phyloP scores from a whole-genome alignment of 306 rosid genomes.

The Glycine soja region DNA sequence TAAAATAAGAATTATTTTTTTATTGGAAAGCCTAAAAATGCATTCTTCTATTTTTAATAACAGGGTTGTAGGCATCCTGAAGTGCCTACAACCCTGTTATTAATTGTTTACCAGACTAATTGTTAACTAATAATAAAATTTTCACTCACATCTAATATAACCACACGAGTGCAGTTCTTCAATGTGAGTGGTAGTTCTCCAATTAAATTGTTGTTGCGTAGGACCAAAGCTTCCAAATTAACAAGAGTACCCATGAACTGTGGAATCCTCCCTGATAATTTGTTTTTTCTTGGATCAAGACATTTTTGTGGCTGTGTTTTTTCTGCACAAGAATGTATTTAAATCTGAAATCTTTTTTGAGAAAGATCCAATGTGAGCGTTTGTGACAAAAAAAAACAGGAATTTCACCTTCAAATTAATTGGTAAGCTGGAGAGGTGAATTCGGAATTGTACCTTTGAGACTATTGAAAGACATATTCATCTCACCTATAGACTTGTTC shows the following conservation, averaged over 20 bases:
- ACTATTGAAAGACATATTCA: slow-evolving; percentile 37
- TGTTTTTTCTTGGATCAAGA: not conserved
- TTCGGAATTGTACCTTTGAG: slow-evolving; percentile 25
- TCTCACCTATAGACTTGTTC: rapidly evolving
- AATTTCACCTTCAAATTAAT: not conserved
- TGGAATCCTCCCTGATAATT: not conserved
- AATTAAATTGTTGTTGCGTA: not conserved
- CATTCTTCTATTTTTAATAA: too few relatives aligned
- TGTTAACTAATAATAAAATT: too few relatives aligned
- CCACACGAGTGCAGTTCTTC: not conserved
- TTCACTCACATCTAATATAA: not conserved
- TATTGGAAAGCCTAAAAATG: too few relatives aligned
- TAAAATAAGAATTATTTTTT: too few relatives aligned
- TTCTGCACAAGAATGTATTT: not conserved
- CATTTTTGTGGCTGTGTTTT: rapidly evolving
- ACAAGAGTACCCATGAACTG: not conserved
- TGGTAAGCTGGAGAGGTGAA: not conserved
- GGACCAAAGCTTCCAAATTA: not conserved
- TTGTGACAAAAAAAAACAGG: not conserved
- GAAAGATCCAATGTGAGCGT: not conserved
- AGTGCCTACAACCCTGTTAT: too few relatives aligned
- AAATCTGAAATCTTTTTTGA: slow-evolving; percentile 4
- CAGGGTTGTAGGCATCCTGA: too few relatives aligned
- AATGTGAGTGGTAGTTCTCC: not conserved
- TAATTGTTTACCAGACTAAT: too few relatives aligned